These are phyloP conservation scores for Cafeteria roenbergensis DNA, from an alignment of 108 stramenopile genomes.

Conservation along the genomic window DNA sequence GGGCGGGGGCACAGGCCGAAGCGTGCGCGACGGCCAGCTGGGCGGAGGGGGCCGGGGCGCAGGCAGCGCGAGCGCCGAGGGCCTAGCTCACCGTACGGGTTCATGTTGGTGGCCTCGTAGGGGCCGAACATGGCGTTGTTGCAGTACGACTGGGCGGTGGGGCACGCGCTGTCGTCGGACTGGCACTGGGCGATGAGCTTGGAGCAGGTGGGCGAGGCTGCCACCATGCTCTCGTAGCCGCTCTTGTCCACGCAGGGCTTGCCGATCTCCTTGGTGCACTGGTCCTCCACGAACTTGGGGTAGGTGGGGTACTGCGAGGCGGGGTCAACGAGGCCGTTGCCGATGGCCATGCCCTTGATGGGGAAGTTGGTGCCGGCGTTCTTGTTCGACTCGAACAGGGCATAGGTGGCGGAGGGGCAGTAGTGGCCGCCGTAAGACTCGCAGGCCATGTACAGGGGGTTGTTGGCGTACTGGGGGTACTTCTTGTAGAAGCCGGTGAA, in stretches of 20 bases:
- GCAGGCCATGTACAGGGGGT: conserved; percentile 62
- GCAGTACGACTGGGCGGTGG: conserved; percentile 59
- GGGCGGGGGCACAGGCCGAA: too few relatives aligned
- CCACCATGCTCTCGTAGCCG: conserved; percentile 44
- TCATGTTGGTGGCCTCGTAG: conserved; percentile 68
- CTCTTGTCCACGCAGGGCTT: conserved; percentile 5
- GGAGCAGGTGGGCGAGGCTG: conserved; percentile 56
- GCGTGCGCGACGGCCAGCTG: too few relatives aligned
- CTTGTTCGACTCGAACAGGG: conserved; percentile 54
- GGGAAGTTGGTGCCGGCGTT: conserved; percentile 50
- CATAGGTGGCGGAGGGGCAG: conserved; percentile 67
- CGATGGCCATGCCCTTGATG: conserved; percentile 72
- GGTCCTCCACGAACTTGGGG: conserved; percentile 74
- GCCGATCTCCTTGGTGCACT: conserved; percentile 5
- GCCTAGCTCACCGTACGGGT: too few relatives aligned
- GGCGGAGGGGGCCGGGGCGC: too few relatives aligned
- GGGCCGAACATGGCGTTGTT: conserved; percentile 61
- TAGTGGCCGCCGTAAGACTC: conserved; percentile 89
- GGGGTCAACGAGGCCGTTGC: conserved; percentile 85
- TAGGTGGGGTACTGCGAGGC: conserved; percentile 70
- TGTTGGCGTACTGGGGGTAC: conserved; percentile 60
- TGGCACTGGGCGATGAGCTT: conserved; percentile 65
- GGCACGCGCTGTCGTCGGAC: conserved; percentile 56
- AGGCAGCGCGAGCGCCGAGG: too few relatives aligned
- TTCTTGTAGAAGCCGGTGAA: conserved; percentile 69